Conservation (phyloP, 768 basidiomycete species). For the Rhodosporidiobolus odoratus region DNA sequence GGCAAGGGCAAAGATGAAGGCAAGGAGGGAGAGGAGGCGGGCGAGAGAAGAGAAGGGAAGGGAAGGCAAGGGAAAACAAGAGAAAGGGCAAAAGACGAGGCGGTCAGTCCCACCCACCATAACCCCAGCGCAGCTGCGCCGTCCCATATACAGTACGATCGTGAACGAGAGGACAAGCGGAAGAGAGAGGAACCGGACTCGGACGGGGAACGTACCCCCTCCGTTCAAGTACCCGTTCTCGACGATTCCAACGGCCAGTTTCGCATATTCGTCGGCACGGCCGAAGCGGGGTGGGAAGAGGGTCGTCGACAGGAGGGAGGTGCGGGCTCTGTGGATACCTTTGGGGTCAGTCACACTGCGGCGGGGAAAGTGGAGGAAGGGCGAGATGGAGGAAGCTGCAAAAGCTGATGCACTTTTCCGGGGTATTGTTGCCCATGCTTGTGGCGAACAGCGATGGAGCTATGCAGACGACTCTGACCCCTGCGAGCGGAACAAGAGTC, state of each 20-base stretch:
- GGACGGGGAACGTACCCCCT: background rate
- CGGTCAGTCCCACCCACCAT: no score
- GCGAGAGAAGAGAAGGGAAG: no score
- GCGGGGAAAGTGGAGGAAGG: background rate
- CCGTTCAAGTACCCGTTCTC: conserved; percentile 58
- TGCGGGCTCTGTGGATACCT: background rate
- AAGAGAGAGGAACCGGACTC: background rate
- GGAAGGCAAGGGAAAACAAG: no score
- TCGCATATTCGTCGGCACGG: conserved; percentile 53
- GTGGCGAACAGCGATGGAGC: conserved; percentile 58
- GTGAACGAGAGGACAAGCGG: background rate
- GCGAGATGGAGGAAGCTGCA: background rate
- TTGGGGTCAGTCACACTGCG: background rate
- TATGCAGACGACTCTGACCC: conserved; percentile 52
- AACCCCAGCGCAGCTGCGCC: no score
- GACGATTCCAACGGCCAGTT: conserved; percentile 54
- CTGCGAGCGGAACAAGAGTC: background rate
- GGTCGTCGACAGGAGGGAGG: conserved; percentile 25
- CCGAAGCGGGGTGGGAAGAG: conserved; percentile 53
- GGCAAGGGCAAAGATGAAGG: no score
- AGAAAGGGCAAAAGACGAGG: no score
- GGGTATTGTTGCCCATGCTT: conserved; percentile 46
- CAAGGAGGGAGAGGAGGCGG: no score
- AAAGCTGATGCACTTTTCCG: conserved; percentile 40
- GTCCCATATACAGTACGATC: background rate